A percentile compares a stretch with the other conserved stretches of the same genome.
phyloP scores from a whole-genome alignment of 495 filamentous ascomycete species.

The Corynascus novoguineensis region DNA sequence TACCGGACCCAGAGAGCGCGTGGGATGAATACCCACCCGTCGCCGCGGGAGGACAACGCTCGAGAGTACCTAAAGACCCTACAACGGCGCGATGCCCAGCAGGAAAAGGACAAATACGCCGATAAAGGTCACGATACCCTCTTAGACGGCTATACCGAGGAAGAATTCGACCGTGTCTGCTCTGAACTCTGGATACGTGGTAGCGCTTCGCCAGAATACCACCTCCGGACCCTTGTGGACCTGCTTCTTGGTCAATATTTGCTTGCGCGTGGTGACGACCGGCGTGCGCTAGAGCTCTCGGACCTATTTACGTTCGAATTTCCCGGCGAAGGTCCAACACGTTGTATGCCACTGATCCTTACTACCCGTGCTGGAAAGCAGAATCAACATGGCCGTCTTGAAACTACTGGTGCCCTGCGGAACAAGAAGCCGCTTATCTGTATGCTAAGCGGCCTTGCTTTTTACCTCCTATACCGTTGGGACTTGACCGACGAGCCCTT shows the following conservation, averaged over 20 bases:
- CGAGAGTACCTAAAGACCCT: background rate
- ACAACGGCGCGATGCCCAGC: background rate
- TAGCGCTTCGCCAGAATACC: background rate
- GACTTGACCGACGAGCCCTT: background rate
- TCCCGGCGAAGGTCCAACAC: background rate
- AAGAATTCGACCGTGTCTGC: background rate
- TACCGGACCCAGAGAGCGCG: background rate
- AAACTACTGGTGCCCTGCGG: background rate
- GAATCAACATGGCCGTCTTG: background rate
- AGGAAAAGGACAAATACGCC: background rate
- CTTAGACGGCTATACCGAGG: background rate
- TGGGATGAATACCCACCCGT: background rate
- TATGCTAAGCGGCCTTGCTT: background rate
- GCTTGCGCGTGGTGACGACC: background rate
- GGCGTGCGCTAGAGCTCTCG: background rate
- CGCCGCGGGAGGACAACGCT: background rate
- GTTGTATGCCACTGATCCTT: background rate
- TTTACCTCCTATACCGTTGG: background rate
- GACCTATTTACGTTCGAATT: background rate
- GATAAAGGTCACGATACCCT: background rate
- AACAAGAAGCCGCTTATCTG: background rate
- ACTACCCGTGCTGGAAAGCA: background rate
- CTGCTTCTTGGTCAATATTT: background rate
- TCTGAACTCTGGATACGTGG: background rate
- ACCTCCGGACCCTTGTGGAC: background rate